Base-by-base conservation (phyloP, 108 stramenopile species). In the Stephanodiscus minutulus region DNA sequence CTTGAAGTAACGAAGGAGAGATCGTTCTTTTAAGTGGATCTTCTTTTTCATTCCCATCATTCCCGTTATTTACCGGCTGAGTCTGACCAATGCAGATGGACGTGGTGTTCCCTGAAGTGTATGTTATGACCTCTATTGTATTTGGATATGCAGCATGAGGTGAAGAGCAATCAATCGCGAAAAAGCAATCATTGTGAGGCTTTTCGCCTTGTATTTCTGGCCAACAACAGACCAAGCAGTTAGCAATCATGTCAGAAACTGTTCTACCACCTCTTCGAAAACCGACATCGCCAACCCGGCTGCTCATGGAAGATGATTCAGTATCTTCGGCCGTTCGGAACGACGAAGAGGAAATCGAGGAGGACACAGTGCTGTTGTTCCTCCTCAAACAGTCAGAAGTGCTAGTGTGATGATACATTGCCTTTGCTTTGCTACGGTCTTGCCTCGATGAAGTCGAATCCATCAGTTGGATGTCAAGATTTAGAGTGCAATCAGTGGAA, bases 101-200 rank as follows among this genome's bases (percentile, higher is more conserved):
- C 15, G 15, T 17, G 46, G 25, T 46, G 37, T 28, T 46, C 43
- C 8, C 2, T 33, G 31, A 39, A 44, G 22, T 25, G 28, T 24
- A 13, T 15, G 62, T 48, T 48, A 44, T 24, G 24, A 46, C 7
- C 0, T 28, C 28, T 64, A 44, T 41, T 46, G 46, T 27, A 28
- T 64, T 28, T 46, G 62, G 62, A 64, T 64, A 64, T 25, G 25
- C 43, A 46, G 43, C 62, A 44, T 13, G n/a, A 5, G 35, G 2
- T 5, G 33, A 22, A 24, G 52, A 67, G 35, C 17, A 31, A 64
- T 69, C 55, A 10, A 58, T 39, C 21, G 46, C 44, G 43, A 76
- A 41, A 69, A 76, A 76, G 58, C 75, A 76, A 56, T 76, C 68
- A 12, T 61, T 58, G 5, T 54, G 56, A 44, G 33, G 37, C 12